These are phyloP conservation scores for Linnemannia elongata DNA, from an alignment of 192 early-diverging fungal genomes.

Conservation along the genomic window DNA sequence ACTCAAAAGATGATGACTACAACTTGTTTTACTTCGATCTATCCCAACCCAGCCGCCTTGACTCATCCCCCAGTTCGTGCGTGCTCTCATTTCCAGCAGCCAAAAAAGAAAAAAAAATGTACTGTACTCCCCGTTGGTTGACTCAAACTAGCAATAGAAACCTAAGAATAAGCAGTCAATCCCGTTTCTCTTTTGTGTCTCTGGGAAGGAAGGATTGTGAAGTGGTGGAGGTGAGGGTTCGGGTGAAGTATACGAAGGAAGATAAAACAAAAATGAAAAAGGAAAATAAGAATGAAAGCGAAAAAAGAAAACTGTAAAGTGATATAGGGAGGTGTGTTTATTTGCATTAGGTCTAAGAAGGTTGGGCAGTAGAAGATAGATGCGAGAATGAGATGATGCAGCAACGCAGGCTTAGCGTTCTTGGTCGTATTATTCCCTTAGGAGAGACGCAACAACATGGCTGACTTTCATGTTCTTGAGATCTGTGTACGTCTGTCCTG, in stretches of 20 bases:
- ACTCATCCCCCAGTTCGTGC: not conserved
- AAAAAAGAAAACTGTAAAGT: not conserved
- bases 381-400: not conserved
- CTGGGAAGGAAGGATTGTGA: not conserved
- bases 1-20: slow-evolving; percentile 7
- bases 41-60: not conserved
- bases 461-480: slow-evolving; percentile 87
- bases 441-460: slow-evolving; percentile 78
- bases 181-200: not conserved
- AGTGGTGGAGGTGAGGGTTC: not conserved
- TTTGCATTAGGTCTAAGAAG: slow-evolving; percentile 7
- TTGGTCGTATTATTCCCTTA: slow-evolving; percentile 61
- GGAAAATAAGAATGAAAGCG: not conserved
- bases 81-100: not conserved
- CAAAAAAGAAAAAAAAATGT: not conserved
- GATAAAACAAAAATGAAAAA: too few species aligned
- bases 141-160: not conserved
- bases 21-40: not conserved
- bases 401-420: not conserved
- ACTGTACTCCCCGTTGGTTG: not conserved
- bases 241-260: not conserved
- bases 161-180: not conserved
- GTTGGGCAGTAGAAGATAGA: not conserved
- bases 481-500: slow-evolving; percentile 97
- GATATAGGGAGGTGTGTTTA: not conserved